Evolutionary conservation across 1,139 yeast genomes (phyloP), one percentile per base, ranked within the genome.

Genomic region (Barnettozyma hawaiiensis): DNA sequence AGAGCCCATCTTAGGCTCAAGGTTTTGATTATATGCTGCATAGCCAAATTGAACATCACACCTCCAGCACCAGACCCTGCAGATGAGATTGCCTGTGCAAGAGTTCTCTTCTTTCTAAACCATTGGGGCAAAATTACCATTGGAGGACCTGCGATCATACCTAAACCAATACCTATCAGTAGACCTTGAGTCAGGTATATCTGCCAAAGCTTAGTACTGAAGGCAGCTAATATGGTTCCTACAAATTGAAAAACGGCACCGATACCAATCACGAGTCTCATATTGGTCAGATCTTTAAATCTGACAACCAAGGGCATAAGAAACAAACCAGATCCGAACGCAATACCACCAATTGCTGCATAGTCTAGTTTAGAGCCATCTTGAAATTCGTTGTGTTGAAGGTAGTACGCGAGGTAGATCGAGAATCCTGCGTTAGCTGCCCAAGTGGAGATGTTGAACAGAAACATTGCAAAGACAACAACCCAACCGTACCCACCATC

Each of bases 1-100:
- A 81, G 63, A 0, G 87, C 83, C 89, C 89, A 82, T 43, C 67
- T 80, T 48, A 78, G 69, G 3, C 81, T 77, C 7, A 76, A 67
- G 7, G 55, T 55, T 24, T 69, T 48, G 11, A 52, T 55, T 39
- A 65, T 59, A 7, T 56, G 46, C 42, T 67, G 65, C 46, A 65
- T 60, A 3, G 64, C 66, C n/a, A 68, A 45, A 39, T 63, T 62
- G 52, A 66, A 71, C 55, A 53, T 68, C 57, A 37, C 52, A 40
- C 66, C 66, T 9, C 86, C 85, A 7, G 73, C 62, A 5, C 87
- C 83, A 18, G 75, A 66, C 3, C 81, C 82, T 0, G 73, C 63
- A 3, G 73, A 63, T 7, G 75, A 66, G 7, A 76, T 54, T 8
- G 79, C 76, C 40, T 68, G 65, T 1, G 83, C 82, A 15, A 76